Evolutionary conservation across 2,329 filamentous ascomycete species (phyloP).

Genomic region (Ceratocystis ficicola): DNA sequence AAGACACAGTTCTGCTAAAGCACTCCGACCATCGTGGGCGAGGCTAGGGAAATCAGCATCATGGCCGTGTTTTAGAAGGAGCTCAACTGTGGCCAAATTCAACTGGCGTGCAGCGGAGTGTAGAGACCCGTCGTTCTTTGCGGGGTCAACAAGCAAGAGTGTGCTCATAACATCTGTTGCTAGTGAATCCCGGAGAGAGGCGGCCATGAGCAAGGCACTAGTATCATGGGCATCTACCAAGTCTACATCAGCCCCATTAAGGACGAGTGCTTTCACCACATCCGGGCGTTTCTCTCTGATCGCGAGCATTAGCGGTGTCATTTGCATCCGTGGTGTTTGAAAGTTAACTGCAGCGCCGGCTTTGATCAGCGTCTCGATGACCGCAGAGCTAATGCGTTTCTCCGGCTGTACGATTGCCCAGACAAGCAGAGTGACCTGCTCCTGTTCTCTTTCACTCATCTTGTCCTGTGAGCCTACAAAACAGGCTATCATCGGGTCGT

Average conservation of each 20-base stretch:
- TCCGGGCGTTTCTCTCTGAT: slow-evolving; percentile 45
- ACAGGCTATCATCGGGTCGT: slow-evolving; percentile 36
- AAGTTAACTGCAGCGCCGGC: slow-evolving; percentile 46
- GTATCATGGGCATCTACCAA: slow-evolving; percentile 44
- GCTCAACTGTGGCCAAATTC: slow-evolving; percentile 43
- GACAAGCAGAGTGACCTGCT: slow-evolving; percentile 44
- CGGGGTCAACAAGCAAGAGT: slow-evolving; percentile 44
- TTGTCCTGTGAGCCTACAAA: slow-evolving; percentile 29
- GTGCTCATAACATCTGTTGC: slow-evolving; percentile 43
- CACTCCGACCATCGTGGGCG: slow-evolving; percentile 49
- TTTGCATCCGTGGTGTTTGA: slow-evolving; percentile 30
- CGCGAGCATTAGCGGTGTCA: slow-evolving; percentile 48
- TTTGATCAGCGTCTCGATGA: slow-evolving; percentile 47
- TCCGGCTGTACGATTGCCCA: slow-evolving; percentile 53
- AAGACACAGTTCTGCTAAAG: slow-evolving; percentile 51
- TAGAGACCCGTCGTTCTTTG: slow-evolving; percentile 52
- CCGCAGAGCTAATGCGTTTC: slow-evolving; percentile 46
- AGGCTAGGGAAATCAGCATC: slow-evolving; percentile 53
- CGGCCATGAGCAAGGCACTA: slow-evolving; percentile 49
- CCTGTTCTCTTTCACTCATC: slow-evolving; percentile 38
- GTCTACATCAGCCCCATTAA: slow-evolving; percentile 49
- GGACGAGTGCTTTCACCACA: slow-evolving; percentile 43
- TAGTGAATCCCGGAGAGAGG: slow-evolving; percentile 41
- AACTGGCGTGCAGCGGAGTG: slow-evolving; percentile 52
- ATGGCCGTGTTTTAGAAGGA: slow-evolving; percentile 48